Base-by-base conservation (phyloP, 495 filamentous ascomycete genomes). In the Penicillium soppii region DNA sequence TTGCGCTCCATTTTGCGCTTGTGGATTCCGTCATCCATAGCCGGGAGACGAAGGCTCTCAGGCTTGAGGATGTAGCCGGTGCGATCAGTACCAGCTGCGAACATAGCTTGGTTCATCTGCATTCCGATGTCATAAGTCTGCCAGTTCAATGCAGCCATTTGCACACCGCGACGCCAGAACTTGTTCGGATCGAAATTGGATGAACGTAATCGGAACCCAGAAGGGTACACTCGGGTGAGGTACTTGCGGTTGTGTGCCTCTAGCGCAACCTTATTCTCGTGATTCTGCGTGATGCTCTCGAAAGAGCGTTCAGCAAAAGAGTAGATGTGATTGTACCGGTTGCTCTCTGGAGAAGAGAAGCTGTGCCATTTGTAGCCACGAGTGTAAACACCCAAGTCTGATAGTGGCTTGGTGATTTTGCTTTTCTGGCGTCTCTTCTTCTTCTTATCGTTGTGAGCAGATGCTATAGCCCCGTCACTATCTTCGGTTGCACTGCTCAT, bases 21-120 rank as follows among this genome's bases (percentile, higher is more conserved):
- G 42, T 59, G 56, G 19, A 58, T 59, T 10, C 59, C 61, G 36
- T 79, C 77, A 6, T 77, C 66, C 19, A 74, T 66, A 50, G 72
- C 72, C 43, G 80, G 80, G 41, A 78, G 72, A 29, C 92, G 88
- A 37, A 94, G 81, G 57, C 91, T 88, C 40, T 86, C 79, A 5
- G 94, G 94, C 68, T 98, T 98, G 32, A 97, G 80, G 19, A 97
- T 89, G 57, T 96, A 98, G 17, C 94, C 94, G 7, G 87, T 86
- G 43, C 84, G 82, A 69, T 96, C 94, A 17, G 82, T 83, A 23
- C 91, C 91, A 43, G 90, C 87, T n/a, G 90, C 87, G 68, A 97
- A 98, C 94, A 98, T 98, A 53, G 94, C 94, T 46, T 92, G 89
- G 58, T 97, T 97, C 64, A 97, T 75, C 65, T 97, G 91, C 84